Conservation (phyloP, 2,329 filamentous ascomycete genomes). For the Calonectria fujianensis region DNA sequence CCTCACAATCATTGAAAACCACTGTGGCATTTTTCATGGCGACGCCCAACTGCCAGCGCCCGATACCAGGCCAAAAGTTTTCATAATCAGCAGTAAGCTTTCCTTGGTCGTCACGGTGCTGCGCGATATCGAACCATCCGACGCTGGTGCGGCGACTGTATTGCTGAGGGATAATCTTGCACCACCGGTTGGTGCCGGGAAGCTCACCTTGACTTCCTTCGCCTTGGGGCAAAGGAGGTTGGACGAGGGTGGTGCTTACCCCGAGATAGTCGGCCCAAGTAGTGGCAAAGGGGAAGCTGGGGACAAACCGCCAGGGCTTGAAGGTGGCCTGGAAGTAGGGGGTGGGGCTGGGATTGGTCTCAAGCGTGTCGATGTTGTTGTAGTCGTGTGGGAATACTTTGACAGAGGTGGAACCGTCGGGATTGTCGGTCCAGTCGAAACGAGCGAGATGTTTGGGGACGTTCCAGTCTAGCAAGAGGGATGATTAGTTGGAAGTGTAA, state of each 20-base stretch:
- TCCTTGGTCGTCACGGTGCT: constrained; percentile 57
- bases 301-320: constrained; percentile 63
- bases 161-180: constrained; percentile 59
- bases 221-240: constrained; percentile 69
- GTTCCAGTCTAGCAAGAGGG: constrained; percentile 67
- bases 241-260: constrained; percentile 65
- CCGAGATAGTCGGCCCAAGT: constrained; percentile 63
- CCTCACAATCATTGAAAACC: constrained; percentile 55
- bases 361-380: constrained; percentile 53
- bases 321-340: constrained; percentile 70
- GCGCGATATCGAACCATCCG: constrained; percentile 69
- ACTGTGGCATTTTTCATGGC: constrained; percentile 62
- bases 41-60: constrained; percentile 65
- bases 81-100: constrained; percentile 52
- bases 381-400: constrained; percentile 68
- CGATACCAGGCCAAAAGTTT: constrained; percentile 69
- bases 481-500: constrained; percentile 26
- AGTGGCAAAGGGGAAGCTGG: constrained; percentile 66
- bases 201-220: constrained; percentile 64
- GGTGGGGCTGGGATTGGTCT: constrained; percentile 56
- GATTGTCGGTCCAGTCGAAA: constrained; percentile 66
- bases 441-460: constrained; percentile 73
- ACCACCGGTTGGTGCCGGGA: constrained; percentile 69
- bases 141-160: constrained; percentile 59
- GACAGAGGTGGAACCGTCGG: constrained; percentile 62